Base-by-base conservation (phyloP, 2,329 filamentous ascomycete genomes). In the Penicillium concentricum region DNA sequence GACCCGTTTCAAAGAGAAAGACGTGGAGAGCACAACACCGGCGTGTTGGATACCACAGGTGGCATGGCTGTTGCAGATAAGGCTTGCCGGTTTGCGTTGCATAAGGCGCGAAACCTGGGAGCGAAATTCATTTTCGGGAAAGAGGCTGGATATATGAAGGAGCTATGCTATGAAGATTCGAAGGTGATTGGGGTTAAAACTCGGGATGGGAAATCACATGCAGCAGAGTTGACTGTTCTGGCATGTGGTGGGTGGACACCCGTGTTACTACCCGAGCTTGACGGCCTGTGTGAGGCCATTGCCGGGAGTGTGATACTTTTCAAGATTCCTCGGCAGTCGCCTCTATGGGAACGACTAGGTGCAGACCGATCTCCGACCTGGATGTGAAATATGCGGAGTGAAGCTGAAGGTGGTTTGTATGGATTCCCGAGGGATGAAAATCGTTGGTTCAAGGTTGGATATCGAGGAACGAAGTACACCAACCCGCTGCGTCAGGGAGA, bases 401-500 rank as follows among this genome's bases (percentile, higher is more conserved):
- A 74, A 16, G 63, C 67, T 5, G 64, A 71, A 8, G 78, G 76
- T 0, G 79, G 78, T 1, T 68, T 82, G 0, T 81, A 82, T 59
- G 80, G 81, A 16, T 81, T 84, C 44, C 74, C 81, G 0, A 64
- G 74, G 0, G 74, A 77, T 22, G 69, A 76, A 9, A 60, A 76
- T 3, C 76, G 80, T 0, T 62, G 74, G n/a, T 61, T 82, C 49
- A 82, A 82, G 61, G 74, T 81, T 56, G 82, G 78, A 2, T 84
- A 78, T 56, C 74, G 81, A 1, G 79, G 78, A 1, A 80, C 74
- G 0, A 84, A 84, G 64, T 81, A 74, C 61, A 80, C 79, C 2
- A 81, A 82, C 57, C 30, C 30, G 12, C 30, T 32, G 12, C 30
- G 30, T 5, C 30, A 32, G 30, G 30, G 30, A 13, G 30, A 32